phyloP scores from a whole-genome alignment of 257 asterid species.

The Ocimum tenuiflorum region DNA sequence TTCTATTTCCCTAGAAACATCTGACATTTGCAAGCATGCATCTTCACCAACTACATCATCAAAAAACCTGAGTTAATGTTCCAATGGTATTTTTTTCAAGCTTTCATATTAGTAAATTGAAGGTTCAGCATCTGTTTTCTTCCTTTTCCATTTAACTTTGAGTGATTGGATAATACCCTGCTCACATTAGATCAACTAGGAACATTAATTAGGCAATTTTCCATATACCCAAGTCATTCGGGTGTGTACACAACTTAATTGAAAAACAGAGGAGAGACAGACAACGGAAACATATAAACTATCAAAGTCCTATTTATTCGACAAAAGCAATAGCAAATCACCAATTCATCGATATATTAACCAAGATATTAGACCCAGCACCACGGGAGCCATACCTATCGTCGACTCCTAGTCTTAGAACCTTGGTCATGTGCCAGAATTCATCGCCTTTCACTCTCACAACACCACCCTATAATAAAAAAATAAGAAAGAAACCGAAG shows the following conservation, averaged over 20 bases:
- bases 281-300: background rate
- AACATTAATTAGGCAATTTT: background rate
- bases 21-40: background rate
- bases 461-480: conserved; percentile 57
- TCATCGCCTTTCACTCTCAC: conserved; percentile 88
- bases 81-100: background rate
- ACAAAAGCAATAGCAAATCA: background rate
- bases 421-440: conserved; percentile 94
- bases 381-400: conserved; percentile 52
- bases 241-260: background rate
- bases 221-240: background rate
- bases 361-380: background rate
- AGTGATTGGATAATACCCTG: background rate
- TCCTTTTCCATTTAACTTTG: background rate
- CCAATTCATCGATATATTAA: background rate
- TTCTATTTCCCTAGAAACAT: background rate
- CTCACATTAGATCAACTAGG: background rate
- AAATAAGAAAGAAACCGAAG: background rate
- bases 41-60: background rate
- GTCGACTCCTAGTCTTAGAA: conserved; percentile 54
- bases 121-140: background rate
- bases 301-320: background rate
- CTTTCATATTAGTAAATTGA: background rate
- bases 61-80: background rate
- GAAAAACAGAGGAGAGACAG: background rate